Percentiles rank a stretch among this genome's conserved stretches.
phyloP scores from a whole-genome alignment of 2,329 filamentous ascomycete genomes.

The Claviceps sp. region DNA sequence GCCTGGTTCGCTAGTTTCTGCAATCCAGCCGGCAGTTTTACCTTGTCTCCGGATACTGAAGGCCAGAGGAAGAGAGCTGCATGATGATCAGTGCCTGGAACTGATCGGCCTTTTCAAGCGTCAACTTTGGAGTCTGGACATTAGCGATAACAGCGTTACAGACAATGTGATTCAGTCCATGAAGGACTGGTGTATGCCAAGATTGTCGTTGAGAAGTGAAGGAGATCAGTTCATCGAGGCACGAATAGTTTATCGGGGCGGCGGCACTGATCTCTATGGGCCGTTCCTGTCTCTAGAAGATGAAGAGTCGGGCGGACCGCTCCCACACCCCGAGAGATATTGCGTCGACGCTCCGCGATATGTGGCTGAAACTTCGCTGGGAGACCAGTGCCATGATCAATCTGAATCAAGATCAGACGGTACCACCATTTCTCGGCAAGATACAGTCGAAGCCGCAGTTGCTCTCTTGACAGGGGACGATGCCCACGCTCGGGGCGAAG shows the following conservation, averaged over 20 bases:
- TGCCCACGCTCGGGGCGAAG: slow-evolving; percentile 5
- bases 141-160: slow-evolving; percentile 37
- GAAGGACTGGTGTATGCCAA: slow-evolving; percentile 19
- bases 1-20: slow-evolving; percentile 28
- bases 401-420: slow-evolving; percentile 1
- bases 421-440: slow-evolving; percentile 9
- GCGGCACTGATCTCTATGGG: slow-evolving; percentile 23
- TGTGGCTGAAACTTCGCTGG: slow-evolving; percentile 1
- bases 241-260: slow-evolving; percentile 17
- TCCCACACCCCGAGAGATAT: slow-evolving; percentile 33
- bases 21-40: slow-evolving; percentile 23
- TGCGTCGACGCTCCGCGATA: slow-evolving; percentile 33
- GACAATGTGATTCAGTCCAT: slow-evolving; percentile 26
- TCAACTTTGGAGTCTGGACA: slow-evolving; percentile 44
- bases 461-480: slow-evolving; percentile 11
- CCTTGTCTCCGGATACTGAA: slow-evolving; percentile 40
- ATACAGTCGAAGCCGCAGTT: slow-evolving; percentile 16
- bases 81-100: slow-evolving; percentile 22
- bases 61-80: slow-evolving; percentile 31
- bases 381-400: neutral
- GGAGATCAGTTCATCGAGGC: slow-evolving; percentile 33
- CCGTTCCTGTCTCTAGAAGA: slow-evolving; percentile 33
- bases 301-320: slow-evolving; percentile 29
- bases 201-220: slow-evolving; percentile 20
- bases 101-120: slow-evolving; percentile 18